Evolutionary conservation across 2,329 filamentous ascomycete species (phyloP).

Genomic region (Magnaporthiopsis incrustans): DNA sequence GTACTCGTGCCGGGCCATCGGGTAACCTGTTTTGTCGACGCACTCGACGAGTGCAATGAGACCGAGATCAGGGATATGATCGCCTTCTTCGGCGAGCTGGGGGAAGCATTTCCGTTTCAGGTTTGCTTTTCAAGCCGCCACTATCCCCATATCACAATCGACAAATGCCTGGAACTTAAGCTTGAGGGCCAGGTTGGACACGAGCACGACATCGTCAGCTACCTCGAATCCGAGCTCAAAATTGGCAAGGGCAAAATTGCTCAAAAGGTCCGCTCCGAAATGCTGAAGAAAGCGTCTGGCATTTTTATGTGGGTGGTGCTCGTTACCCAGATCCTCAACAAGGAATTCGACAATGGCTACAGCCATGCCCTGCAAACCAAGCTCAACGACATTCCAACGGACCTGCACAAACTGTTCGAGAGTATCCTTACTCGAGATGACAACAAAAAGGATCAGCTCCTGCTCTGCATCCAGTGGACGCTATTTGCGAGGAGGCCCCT

Average conservation of each 20-base stretch:
- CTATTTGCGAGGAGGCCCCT: constrained; percentile 39
- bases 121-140: constrained; percentile 39
- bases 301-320: constrained; percentile 38
- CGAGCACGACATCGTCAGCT: constrained; percentile 24
- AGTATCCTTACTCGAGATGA: constrained; percentile 42
- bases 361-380: constrained; percentile 17
- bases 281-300: constrained; percentile 28
- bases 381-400: constrained; percentile 26
- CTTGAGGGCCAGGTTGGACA: constrained; percentile 29
- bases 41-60: constrained; percentile 40
- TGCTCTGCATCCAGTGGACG: constrained; percentile 45
- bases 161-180: constrained; percentile 18
- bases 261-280: constrained; percentile 14
- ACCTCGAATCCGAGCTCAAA: constrained; percentile 21
- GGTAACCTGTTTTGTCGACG: constrained; percentile 27
- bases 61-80: constrained; percentile 34
- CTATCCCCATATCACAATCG: constrained; percentile 34
- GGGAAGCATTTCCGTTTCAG: constrained; percentile 20
- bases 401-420: constrained; percentile 39
- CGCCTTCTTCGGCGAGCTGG: constrained; percentile 30
- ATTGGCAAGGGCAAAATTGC: constrained; percentile 12
- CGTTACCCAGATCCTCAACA: constrained; percentile 30
- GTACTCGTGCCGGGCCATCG: constrained; percentile 8
- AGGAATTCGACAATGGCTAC: constrained; percentile 21
- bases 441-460: constrained; percentile 28